Evolutionary conservation across 805 yeast genomes (phyloP).

Genomic region (Candida quercuum): DNA sequence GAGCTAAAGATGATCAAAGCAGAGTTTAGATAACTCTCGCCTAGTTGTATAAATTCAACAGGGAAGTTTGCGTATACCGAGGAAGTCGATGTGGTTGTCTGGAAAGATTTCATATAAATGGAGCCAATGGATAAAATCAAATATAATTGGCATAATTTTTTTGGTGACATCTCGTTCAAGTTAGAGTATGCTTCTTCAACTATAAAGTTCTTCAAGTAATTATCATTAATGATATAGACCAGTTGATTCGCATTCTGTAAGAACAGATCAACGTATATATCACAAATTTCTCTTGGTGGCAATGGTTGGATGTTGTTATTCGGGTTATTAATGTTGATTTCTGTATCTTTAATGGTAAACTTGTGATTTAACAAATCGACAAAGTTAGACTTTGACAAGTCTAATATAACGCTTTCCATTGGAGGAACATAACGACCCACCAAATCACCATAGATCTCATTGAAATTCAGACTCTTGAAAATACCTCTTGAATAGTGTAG

Average conservation of each 20-base stretch:
- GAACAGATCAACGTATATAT: constrained; percentile 22
- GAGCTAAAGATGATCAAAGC: constrained; percentile 26
- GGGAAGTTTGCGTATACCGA: constrained; percentile 1
- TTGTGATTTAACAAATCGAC: not conserved
- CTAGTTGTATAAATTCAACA: too few relatives aligned
- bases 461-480: constrained; percentile 16
- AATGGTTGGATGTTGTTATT: constrained; percentile 17
- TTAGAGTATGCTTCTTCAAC: not conserved
- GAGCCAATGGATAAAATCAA: constrained; percentile 33
- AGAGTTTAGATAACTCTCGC: constrained; percentile 27
- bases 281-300: constrained; percentile 23
- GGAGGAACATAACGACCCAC: too few relatives aligned
- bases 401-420: constrained; percentile 24
- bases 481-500: constrained; percentile 31
- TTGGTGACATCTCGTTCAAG: constrained; percentile 3
- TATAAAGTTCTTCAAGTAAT: constrained; percentile 20
- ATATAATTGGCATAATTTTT: constrained; percentile 27
- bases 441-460: not conserved
- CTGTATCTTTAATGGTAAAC: constrained; percentile 26
- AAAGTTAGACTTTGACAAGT: constrained; percentile 29
- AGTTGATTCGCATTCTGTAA: constrained; percentile 31
- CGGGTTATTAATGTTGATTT: constrained; percentile 1
- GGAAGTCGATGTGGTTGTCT: constrained; percentile 3
- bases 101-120: constrained; percentile 23
- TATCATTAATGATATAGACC: constrained; percentile 30